These are phyloP conservation scores for Tetraselmis chui DNA, from an alignment of 139 green algal genomes.

Conservation along the genomic window DNA sequence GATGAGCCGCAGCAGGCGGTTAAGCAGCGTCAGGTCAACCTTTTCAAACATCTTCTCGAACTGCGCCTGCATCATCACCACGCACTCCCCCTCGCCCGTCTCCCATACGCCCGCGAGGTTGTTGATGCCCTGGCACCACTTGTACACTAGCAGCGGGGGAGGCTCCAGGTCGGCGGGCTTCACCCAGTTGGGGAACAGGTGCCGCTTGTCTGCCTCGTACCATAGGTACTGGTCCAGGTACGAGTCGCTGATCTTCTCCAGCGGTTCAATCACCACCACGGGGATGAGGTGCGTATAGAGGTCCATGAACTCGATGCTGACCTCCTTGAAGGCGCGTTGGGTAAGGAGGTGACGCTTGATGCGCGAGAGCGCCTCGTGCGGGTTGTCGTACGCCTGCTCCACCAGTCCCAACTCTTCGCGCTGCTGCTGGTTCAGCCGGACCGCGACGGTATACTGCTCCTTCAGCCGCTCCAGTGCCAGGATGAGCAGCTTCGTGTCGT, in stretches of 20 bases:
- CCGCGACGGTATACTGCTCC: constrained; percentile 93
- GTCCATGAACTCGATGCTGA: constrained; percentile 96
- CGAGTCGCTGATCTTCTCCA: constrained; percentile 99
- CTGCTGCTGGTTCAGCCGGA: constrained; percentile 93
- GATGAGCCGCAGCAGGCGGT: constrained; percentile 94
- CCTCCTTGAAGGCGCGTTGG: constrained; percentile 97
- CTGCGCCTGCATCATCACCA: constrained; percentile 91
- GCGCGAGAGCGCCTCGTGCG: constrained; percentile 92
- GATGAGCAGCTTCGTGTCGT: constrained; percentile 99
- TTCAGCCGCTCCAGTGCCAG: constrained; percentile 97
- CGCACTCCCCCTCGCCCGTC: constrained; percentile 90
- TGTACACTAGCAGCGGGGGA: constrained; percentile 97
- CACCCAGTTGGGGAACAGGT: constrained; percentile 99
- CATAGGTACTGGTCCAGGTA: constrained; percentile 95
- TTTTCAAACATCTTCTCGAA: constrained; percentile 99
- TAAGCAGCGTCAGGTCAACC: constrained; percentile 95
- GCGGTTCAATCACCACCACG: constrained; percentile 96
- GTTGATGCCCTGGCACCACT: constrained; percentile 94
- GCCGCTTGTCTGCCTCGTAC: constrained; percentile 91
- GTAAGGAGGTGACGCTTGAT: constrained; percentile 99
- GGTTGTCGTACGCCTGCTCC: constrained; percentile 99
- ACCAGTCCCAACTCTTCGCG: constrained; percentile 98
- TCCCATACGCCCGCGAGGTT: constrained; percentile 89
- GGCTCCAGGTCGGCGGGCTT: constrained; percentile 96
- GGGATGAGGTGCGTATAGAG: constrained; percentile 96